phyloP scores from a whole-genome alignment of 345 rosid species.

The Corymbia maculata region DNA sequence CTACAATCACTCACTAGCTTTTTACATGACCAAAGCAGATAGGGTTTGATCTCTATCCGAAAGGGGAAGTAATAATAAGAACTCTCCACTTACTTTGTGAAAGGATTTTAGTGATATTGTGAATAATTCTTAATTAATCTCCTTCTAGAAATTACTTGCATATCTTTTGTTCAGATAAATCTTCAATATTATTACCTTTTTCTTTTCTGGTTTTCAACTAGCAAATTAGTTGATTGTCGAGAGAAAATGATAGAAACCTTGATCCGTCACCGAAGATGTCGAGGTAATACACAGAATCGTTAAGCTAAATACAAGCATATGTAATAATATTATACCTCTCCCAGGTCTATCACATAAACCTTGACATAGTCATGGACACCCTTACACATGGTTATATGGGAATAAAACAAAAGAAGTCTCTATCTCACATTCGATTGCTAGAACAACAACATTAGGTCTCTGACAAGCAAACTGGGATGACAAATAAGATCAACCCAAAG shows the following conservation, averaged over 20 bases:
- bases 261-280: neutral
- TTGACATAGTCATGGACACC: neutral
- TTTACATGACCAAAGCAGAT: neutral
- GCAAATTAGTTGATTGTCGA: neutral
- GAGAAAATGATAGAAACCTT: neutral
- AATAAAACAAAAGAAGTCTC: neutral
- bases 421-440: neutral
- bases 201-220: neutral
- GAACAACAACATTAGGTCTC: neutral
- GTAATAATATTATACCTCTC: neutral
- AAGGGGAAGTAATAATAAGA: neutral
- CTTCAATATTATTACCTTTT: neutral
- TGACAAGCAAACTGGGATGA: neutral
- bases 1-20: too few species aligned
- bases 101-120: neutral
- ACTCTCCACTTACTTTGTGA: neutral
- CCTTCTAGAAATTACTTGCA: too few species aligned
- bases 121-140: neutral
- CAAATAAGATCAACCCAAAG: neutral
- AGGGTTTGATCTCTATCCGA: neutral
- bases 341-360: neutral
- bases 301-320: neutral
- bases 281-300: neutral
- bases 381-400: neutral
- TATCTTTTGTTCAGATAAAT: too few species aligned